A percentile compares a stretch with the other conserved stretches of the same genome.
Conservation (phyloP, 768 basidiomycete genomes). For the Tephrocybe sp. region DNA sequence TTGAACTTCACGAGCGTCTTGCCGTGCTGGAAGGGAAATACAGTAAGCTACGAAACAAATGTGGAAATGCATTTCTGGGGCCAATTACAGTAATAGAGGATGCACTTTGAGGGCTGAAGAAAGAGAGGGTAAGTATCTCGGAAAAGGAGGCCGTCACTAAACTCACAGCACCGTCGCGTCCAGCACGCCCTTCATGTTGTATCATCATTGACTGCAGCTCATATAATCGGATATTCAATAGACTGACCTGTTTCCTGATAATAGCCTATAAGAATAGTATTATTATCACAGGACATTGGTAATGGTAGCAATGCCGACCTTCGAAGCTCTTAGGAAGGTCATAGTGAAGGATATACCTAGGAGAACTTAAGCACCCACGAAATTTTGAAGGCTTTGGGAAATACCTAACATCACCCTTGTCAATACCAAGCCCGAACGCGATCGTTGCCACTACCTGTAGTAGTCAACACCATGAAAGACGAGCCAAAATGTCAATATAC, state of each 20-base stretch:
- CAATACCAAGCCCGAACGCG: constrained; percentile 86
- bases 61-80: no score
- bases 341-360: constrained; percentile 75
- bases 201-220: constrained; percentile 6
- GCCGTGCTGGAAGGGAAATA: constrained; percentile 52
- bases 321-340: constrained; percentile 84
- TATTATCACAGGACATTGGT: not conserved
- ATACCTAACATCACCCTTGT: constrained; percentile 75
- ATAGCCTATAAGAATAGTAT: constrained; percentile 47
- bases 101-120: constrained; percentile 66
- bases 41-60: not conserved
- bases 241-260: constrained; percentile 81
- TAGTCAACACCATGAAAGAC: not conserved
- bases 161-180: constrained; percentile 70
- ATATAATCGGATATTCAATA: not conserved
- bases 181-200: constrained; percentile 59
- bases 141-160: not conserved
- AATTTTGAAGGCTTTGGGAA: not conserved
- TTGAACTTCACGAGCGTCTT: constrained; percentile 60
- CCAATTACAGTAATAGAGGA: no score
- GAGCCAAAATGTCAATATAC: constrained; percentile 16
- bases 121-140: not conserved
- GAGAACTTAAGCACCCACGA: not conserved
- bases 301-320: constrained; percentile 37
- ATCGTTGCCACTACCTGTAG: constrained; percentile 72